Evolutionary conservation across 768 basidiomycete genomes (phyloP), one percentile per base, ranked within the genome.

Genomic region (Floccularia luteovirens): DNA sequence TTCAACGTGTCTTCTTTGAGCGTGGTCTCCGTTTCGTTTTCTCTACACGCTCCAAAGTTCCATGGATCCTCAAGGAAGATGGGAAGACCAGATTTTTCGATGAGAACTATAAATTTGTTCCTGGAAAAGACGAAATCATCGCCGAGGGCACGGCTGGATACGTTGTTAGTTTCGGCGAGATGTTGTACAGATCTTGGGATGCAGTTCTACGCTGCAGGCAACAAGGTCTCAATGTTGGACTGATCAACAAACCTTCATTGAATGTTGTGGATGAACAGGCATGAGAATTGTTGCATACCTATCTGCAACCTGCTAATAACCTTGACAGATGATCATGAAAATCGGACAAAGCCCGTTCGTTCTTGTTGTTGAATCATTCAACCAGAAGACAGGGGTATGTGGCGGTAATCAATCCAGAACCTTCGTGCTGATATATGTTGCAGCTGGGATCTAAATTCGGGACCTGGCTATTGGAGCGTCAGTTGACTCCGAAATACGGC

Each of bases 1-100:
- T 92, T 51, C 62, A 82, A 48, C 70, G 70, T 14, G 84, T 90
- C 21, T 90, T 92, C 70, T 90, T 90, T 61, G 74, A 89, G 44
- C 75, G 74, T 30, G 89, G 90, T 16, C 31, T 91, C 10, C 82
- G 90, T 43, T 91, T 91, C 59, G 64, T 92, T 51, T 91, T 91
- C 64, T 90, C 87, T 4, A 91, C 90, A 3, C 84, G 90, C 30
- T 77, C 90, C 23, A 92, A 92, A 61, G 85, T 91, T 3, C 90
- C 90, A 20, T 90, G 77, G 63, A 82, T 92, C 56, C 75, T 90
- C 45, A 73, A 82, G 53, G 79, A 79, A 51, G 79, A 90, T 49
- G 80, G 87, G 8, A 59, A 72, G 50, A 67, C 65, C 42, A n/a
- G n/a, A n/a, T 79, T 72, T 66, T 90, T 79, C 53, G 82, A 69